phyloP scores from a whole-genome alignment of 768 basidiomycete genomes.

The Leccinum subtestaceum region DNA sequence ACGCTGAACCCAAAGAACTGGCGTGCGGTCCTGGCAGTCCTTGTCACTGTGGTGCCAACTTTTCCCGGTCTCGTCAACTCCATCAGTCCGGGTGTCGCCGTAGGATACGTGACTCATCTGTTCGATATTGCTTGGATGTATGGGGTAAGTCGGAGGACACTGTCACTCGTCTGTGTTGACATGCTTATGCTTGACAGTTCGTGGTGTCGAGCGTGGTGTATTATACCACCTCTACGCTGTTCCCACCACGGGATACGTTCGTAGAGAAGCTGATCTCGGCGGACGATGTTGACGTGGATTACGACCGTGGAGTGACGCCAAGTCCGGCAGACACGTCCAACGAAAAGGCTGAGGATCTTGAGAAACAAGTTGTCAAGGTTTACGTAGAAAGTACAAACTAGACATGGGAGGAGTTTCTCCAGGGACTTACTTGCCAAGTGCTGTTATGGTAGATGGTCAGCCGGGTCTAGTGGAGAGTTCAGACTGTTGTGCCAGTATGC shows the following conservation, averaged over 20 bases:
- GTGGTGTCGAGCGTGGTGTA: conserved; percentile 29
- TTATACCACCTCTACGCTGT: conserved; percentile 29
- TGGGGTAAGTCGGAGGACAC: conserved; percentile 49
- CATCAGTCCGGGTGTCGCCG: conserved; percentile 63
- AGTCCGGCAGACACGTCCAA: neutral
- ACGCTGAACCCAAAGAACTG: conserved; percentile 56
- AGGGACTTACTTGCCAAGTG: neutral
- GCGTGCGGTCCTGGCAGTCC: conserved; percentile 66
- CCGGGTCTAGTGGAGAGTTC: no score
- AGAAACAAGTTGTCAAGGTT: conserved; percentile 1
- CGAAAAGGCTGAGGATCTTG: conserved; percentile 1
- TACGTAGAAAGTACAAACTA: neutral
- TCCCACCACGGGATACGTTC: conserved; percentile 30
- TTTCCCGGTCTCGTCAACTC: conserved; percentile 76
- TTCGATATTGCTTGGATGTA: conserved; percentile 79
- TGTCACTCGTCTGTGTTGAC: neutral
- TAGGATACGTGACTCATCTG: conserved; percentile 56
- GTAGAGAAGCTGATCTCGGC: conserved; percentile 30
- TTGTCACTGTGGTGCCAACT: conserved; percentile 66
- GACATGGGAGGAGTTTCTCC: no score
- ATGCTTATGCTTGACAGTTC: conserved; percentile 16
- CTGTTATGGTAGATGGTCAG: neutral
- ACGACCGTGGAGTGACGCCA: neutral
- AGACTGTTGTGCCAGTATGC: no score
- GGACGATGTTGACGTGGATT: conserved; percentile 15